These are phyloP conservation scores for Acer saccharum DNA, from an alignment of 345 rosid species.

Conservation along the genomic window DNA sequence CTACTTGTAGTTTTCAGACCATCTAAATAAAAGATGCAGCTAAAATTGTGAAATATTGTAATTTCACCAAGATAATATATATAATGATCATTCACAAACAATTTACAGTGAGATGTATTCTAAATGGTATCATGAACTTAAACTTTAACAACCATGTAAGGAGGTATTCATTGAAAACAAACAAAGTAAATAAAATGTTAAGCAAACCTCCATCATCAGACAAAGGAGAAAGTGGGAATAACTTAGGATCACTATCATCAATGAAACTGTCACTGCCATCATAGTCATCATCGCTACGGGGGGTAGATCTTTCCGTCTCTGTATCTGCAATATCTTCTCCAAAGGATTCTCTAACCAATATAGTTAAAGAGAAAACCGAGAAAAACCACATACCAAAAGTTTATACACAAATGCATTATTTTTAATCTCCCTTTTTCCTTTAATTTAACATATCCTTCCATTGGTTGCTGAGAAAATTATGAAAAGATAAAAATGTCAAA, in stretches of 20 bases:
- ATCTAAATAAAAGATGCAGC: background rate
- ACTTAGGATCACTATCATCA: conserved; percentile 48
- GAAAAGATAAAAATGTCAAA: background rate
- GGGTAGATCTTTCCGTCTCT: conserved; percentile 49
- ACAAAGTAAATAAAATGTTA: conserved; percentile 1
- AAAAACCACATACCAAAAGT: background rate
- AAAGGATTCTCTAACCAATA: conserved; percentile 47
- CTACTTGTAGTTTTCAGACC: background rate
- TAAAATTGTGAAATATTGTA: background rate
- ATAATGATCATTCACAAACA: background rate
- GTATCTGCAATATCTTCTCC: conserved; percentile 71
- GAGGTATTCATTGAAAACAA: background rate
- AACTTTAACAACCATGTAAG: background rate
- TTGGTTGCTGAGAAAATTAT: background rate
- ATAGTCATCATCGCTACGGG: conserved; percentile 44
- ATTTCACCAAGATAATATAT: too few species aligned
- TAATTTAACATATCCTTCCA: background rate
- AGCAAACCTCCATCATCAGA: conserved; percentile 42
- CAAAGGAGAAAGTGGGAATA: conserved; percentile 30
- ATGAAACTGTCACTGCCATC: conserved; percentile 81
- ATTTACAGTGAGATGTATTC: background rate
- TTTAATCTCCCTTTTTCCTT: background rate
- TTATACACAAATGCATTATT: background rate
- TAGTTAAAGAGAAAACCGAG: conserved; percentile 24
- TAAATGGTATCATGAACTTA: background rate